Conservation (phyloP, 805 yeast genomes). For the Jamesozyma spencerorum region DNA sequence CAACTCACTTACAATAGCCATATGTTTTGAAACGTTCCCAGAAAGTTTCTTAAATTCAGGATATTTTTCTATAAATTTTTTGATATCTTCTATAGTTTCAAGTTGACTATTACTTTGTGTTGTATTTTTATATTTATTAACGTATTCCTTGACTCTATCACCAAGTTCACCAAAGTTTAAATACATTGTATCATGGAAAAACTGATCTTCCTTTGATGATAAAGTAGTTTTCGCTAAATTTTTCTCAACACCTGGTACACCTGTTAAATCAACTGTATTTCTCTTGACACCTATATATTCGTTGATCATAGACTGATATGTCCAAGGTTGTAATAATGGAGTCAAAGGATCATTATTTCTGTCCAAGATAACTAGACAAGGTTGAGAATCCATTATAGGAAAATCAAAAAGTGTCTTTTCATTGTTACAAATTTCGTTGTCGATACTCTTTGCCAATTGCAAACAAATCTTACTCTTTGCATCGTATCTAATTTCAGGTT, state of each 20-base stretch:
- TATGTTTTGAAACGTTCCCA: slow-evolving; percentile 84
- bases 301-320: slow-evolving; percentile 95
- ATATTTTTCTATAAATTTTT: slow-evolving; percentile 79
- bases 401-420: slow-evolving; percentile 60
- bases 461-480: slow-evolving; percentile 54
- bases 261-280: slow-evolving; percentile 64
- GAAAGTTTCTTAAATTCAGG: slow-evolving; percentile 90
- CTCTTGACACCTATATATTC: slow-evolving; percentile 77
- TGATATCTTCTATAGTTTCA: slow-evolving; percentile 79
- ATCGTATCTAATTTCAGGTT: slow-evolving; percentile 72
- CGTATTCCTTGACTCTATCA: slow-evolving; percentile 75
- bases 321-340: slow-evolving; percentile 91
- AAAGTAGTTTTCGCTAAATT: slow-evolving; percentile 56
- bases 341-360: slow-evolving; percentile 88
- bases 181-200: slow-evolving; percentile 73
- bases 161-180: slow-evolving; percentile 92
- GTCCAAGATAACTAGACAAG: slow-evolving; percentile 68
- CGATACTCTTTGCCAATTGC: slow-evolving; percentile 59
- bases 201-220: slow-evolving; percentile 62
- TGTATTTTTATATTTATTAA: slow-evolving; percentile 68
- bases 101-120: slow-evolving; percentile 63
- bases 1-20: slow-evolving; percentile 79
- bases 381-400: slow-evolving; percentile 53
- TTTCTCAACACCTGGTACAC: slow-evolving; percentile 45
- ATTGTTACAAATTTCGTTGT: slow-evolving; percentile 46